These are phyloP conservation scores for Leptographium galeiforme DNA, from an alignment of 2,329 filamentous ascomycete genomes.

Conservation along the genomic window DNA sequence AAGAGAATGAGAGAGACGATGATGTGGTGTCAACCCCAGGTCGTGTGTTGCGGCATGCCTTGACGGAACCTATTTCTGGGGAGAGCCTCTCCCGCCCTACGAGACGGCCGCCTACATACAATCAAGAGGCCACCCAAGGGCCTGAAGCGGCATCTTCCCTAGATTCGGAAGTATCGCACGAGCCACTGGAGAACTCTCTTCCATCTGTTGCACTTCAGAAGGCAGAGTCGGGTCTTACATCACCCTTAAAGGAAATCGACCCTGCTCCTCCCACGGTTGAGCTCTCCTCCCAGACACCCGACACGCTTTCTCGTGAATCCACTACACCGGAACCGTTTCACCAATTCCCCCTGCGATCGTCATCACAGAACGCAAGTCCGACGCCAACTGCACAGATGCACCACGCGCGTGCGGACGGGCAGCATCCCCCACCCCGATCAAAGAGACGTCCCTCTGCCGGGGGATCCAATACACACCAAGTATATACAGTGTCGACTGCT, in stretches of 20 bases:
- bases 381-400: constrained; percentile 14
- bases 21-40: constrained; percentile 22
- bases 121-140: constrained; percentile 8
- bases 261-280: not conserved
- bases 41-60: constrained; percentile 45
- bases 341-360: constrained; percentile 39
- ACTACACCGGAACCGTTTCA: constrained; percentile 11
- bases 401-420: not conserved
- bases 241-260: not conserved
- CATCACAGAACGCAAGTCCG: constrained; percentile 31
- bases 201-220: constrained; percentile 10
- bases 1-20: constrained; percentile 34
- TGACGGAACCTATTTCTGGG: constrained; percentile 52
- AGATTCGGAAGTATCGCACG: not conserved
- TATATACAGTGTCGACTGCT: constrained; percentile 3
- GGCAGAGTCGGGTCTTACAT: not conserved
- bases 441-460: constrained; percentile 15
- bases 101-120: not conserved
- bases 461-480: constrained; percentile 2
- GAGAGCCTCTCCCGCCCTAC: constrained; percentile 17
- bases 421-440: constrained; percentile 18
- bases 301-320: not conserved
- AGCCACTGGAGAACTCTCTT: constrained; percentile 14
- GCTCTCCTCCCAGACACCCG: not conserved
- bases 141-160: not conserved